Percentiles rank a stretch among this genome's conserved stretches.
Conservation (phyloP, 2,329 filamentous ascomycete genomes). For the Hymenoscyphus repandus region DNA sequence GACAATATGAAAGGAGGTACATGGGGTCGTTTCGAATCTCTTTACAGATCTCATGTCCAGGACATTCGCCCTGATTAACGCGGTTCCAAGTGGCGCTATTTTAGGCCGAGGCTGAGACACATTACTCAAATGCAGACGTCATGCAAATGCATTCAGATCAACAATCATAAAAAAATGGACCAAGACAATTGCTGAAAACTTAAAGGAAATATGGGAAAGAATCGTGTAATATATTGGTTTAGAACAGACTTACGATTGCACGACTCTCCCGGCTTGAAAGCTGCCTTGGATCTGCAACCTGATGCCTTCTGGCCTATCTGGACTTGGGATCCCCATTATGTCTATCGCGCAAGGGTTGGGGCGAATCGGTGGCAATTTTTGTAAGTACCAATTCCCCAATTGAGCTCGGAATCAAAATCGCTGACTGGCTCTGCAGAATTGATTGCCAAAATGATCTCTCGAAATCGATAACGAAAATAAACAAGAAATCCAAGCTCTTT, state of each 20-base stretch:
- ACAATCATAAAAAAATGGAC: neutral
- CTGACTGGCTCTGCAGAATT: slow-evolving; percentile 38
- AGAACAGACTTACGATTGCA: slow-evolving; percentile 73
- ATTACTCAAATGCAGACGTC: slow-evolving; percentile 1
- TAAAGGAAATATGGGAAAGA: slow-evolving; percentile 19
- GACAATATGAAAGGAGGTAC: no score
- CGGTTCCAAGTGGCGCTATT: neutral
- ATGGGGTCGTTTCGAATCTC: no score
- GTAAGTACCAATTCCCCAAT: slow-evolving; percentile 29
- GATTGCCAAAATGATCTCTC: slow-evolving; percentile 72
- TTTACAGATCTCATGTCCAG: neutral
- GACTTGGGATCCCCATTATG: slow-evolving; percentile 78
- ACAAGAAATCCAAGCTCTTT: slow-evolving; percentile 64
- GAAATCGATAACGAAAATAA: slow-evolving; percentile 60
- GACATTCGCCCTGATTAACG: neutral
- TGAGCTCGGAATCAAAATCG: neutral
- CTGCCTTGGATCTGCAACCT: slow-evolving; percentile 65
- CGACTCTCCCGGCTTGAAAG: slow-evolving; percentile 68
- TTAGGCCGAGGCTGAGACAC: neutral
- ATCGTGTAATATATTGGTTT: slow-evolving; percentile 70
- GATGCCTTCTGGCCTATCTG: slow-evolving; percentile 68
- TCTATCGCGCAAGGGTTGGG: slow-evolving; percentile 65
- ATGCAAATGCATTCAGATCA: slow-evolving; percentile 1
- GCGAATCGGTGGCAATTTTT: slow-evolving; percentile 72
- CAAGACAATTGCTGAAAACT: neutral